A percentile compares a stretch with the other conserved stretches of the same genome.
Conservation (phyloP, 805 yeast genomes). For the Alloascoidea africana region DNA sequence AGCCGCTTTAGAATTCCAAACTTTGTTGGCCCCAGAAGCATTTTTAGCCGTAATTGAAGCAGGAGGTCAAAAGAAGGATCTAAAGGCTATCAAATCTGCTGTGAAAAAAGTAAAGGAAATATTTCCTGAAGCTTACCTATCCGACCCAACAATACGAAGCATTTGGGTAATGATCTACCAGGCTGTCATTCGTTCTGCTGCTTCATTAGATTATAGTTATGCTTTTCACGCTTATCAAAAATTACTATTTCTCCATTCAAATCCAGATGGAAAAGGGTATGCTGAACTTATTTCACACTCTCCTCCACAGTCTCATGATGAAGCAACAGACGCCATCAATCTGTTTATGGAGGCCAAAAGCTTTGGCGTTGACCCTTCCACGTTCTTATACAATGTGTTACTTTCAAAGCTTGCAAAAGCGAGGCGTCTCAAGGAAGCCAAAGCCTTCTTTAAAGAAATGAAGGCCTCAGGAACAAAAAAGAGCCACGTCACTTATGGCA, state of each 20-base stretch:
- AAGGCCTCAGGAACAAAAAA: constrained; percentile 11
- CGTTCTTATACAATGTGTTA: constrained; percentile 19
- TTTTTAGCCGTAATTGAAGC: constrained; percentile 9
- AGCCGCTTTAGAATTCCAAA: constrained; percentile 6
- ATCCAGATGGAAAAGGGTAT: constrained; percentile 20
- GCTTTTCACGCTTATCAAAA: constrained; percentile 14
- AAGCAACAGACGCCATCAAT: constrained; percentile 16
- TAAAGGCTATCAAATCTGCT: constrained; percentile 3
- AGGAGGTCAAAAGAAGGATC: constrained; percentile 4
- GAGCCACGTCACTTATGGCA: constrained; percentile 20
- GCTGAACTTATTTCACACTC: constrained; percentile 15
- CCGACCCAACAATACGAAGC: background rate
- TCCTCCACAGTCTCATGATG: constrained; percentile 14
- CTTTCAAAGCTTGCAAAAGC: constrained; percentile 21
- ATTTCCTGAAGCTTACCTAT: constrained; percentile 9
- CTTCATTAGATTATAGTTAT: constrained; percentile 10
- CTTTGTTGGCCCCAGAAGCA: constrained; percentile 9
- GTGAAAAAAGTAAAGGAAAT: constrained; percentile 7
- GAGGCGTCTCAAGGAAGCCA: constrained; percentile 18
- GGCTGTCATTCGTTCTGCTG: constrained; percentile 11
- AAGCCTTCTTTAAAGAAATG: constrained; percentile 17
- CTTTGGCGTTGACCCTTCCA: constrained; percentile 14
- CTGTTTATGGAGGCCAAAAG: constrained; percentile 17
- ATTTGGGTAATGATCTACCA: constrained; percentile 16
- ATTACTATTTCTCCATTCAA: constrained; percentile 13